Evolutionary conservation across 805 yeast species (phyloP), one percentile per base, ranked within the genome.

Genomic region (Debaryomyces tyrocola): DNA sequence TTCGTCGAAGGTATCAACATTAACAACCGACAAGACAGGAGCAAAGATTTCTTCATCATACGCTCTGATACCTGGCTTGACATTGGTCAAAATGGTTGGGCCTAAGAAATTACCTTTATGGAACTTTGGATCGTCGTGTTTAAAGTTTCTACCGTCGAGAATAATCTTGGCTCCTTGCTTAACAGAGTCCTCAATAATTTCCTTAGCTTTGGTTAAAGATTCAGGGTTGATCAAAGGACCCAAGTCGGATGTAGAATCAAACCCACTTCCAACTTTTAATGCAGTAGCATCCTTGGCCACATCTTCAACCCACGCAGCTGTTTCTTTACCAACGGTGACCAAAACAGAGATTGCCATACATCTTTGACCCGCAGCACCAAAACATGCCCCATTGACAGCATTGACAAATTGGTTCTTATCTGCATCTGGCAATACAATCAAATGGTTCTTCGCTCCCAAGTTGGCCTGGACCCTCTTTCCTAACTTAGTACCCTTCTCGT

Each of bases 291-390:
- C 79, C 44, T 64, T 73, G 29, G 80, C 78, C 41, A 85, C 74
- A 42, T 84, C 90, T 36, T 68, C 56, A 44, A 85, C 67, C 87
- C 89, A 84, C 51, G 76, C 77, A 59, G 75, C 75, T 50, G 87
- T 74, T 18, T 39, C 42, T 50, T 76, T 73, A 35, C 90, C 90
- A 20, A 86, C 90, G 15, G 88, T 79, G 42, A 85, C 87, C 51
- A 86, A 72, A 31, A 83, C 87, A 18, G 87, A 83, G 44, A 86
- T 81, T 9, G 89, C 87, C 87, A 85, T 82, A 69, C 92, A 85
- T 62, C 90, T 80, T 74, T 85, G 92, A 51, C 91, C 92, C 15
- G 91, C 90, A 43, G 91, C 90, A 28, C 91, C 90, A 64, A 85
- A 85, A 20, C 90, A 87, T 44, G 91, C 90, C 41, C 89, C 86